These are phyloP conservation scores for Podaxis mareebaensis DNA, from an alignment of 768 basidiomycete species.

Conservation along the genomic window DNA sequence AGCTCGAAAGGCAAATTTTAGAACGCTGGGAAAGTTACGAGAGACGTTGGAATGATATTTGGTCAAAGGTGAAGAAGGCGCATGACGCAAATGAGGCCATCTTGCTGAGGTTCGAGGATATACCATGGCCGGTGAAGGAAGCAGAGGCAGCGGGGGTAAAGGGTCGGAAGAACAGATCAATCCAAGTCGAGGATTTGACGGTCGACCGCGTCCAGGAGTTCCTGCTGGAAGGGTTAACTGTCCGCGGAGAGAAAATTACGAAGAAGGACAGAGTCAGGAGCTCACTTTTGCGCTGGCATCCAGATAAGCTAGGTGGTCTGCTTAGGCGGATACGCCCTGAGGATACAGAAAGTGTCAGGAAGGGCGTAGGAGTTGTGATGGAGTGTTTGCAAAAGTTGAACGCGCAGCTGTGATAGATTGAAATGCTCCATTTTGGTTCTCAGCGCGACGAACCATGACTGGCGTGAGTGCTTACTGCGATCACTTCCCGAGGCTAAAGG, in stretches of 20 bases:
- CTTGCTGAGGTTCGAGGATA: slow-evolving; percentile 44
- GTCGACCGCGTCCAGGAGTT: slow-evolving; percentile 46
- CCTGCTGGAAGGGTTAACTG: slow-evolving; percentile 44
- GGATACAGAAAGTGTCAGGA: slow-evolving; percentile 44
- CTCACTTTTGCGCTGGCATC: slow-evolving; percentile 68
- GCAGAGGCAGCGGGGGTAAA: neutral
- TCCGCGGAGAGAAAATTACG: slow-evolving; percentile 41
- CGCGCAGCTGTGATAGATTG: neutral
- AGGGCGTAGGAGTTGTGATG: slow-evolving; percentile 47
- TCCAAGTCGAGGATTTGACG: slow-evolving; percentile 35
- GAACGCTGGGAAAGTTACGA: slow-evolving; percentile 58
- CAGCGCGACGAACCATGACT: no score
- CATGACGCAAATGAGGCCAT: slow-evolving; percentile 15
- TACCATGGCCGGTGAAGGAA: slow-evolving; percentile 62
- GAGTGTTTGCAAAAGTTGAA: slow-evolving; percentile 34
- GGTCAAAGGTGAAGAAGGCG: slow-evolving; percentile 24
- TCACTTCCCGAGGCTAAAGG: neutral
- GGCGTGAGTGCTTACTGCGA: neutral
- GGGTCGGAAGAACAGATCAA: slow-evolving; percentile 12
- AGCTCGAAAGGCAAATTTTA: slow-evolving; percentile 37
- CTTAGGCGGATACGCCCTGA: slow-evolving; percentile 42
- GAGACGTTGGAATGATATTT: slow-evolving; percentile 45
- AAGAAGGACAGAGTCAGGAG: slow-evolving; percentile 56
- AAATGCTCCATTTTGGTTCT: no score
- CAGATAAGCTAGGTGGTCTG: slow-evolving; percentile 56